These are phyloP conservation scores for Geoglossum glabrum DNA, from an alignment of 495 filamentous ascomycete species.

Conservation along the genomic window DNA sequence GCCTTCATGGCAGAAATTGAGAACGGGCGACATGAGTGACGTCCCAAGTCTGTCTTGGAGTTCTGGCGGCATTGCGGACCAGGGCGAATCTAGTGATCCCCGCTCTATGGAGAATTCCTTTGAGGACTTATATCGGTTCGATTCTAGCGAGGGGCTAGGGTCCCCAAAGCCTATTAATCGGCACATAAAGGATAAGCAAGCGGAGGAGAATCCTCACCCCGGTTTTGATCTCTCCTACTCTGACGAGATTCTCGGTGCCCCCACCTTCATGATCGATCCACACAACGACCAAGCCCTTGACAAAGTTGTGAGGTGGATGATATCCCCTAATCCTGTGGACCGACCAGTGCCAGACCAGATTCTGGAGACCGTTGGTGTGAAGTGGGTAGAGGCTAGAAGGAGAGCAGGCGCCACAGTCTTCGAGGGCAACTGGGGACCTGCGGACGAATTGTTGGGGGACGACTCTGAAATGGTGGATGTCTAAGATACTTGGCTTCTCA, in stretches of 20 bases:
- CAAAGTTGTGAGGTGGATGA: constrained; percentile 74
- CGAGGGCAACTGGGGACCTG: constrained; percentile 89
- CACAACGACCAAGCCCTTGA: constrained; percentile 53
- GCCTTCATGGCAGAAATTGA: constrained; percentile 65
- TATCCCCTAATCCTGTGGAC: constrained; percentile 47
- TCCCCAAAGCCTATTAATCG: constrained; percentile 1
- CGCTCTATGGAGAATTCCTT: constrained; percentile 26
- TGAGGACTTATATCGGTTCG: constrained; percentile 30
- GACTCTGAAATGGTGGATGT: constrained; percentile 60
- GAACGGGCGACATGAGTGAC: constrained; percentile 68
- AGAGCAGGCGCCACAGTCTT: constrained; percentile 75
- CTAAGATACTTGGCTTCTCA: constrained; percentile 14
- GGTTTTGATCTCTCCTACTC: constrained; percentile 13
- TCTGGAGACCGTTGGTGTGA: constrained; percentile 41
- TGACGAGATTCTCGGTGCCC: constrained; percentile 55
- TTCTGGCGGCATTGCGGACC: constrained; percentile 43
- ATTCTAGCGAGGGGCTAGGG: constrained; percentile 23
- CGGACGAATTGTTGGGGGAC: constrained; percentile 45
- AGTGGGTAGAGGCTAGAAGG: constrained; percentile 55
- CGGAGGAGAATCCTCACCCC: background rate
- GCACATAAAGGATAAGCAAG: constrained; percentile 1
- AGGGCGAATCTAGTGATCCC: constrained; percentile 57
- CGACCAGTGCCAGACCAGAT: constrained; percentile 60
- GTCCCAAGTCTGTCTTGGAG: constrained; percentile 68
- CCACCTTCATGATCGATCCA: constrained; percentile 65